Base-by-base conservation (phyloP, 2,329 filamentous ascomycete genomes). In the Verticillium albo-atrum region DNA sequence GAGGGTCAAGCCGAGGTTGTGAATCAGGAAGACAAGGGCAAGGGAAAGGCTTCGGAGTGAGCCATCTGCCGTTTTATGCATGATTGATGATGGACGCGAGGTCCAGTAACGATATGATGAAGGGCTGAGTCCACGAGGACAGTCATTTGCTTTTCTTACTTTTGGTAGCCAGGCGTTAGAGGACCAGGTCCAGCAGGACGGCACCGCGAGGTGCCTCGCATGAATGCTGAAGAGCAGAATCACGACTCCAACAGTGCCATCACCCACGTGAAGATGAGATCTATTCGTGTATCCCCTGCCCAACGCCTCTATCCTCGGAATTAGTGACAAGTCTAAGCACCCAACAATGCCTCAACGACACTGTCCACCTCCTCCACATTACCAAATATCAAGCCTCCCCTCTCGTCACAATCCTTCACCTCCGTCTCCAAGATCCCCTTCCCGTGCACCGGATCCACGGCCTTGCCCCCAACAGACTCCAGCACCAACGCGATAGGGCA, bases 401-500 rank as follows among this genome's bases (percentile, higher is more conserved):
- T 75, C 64, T 85, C 82, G 55, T 82, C 79, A 27, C 79, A 78
- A 3, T 75, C 70, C 32, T 58, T 66, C 9, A 82, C 62, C 3
- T 64, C 58, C 53, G 59, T 70, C 1, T 72, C 74, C 32, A 85
- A 65, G 5, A 85, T 73, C 14, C 73, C 67, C 2, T 52, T 61
- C 1, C 80, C 80, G 17, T 74, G 69, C 0, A 60, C 68, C 0
- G 82, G 77, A 61, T 87, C 82, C 0, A 87, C 67, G 0, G 85
- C 85, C 56, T 66, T 70, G 0, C 85, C 85, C 0, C 84, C 84
- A 0, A 82, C 84, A 61, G 83, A 86, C 69, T 88, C 85, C 1
- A 88, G 63, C 2, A 88, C 70, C 27, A 88, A 70, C 0, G 84
- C 85, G n/a, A 88, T 70, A 1, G 85, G 85, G 54, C 77, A 79